These are phyloP conservation scores for Trichoderma lentiforme DNA, from an alignment of 2,329 filamentous ascomycete species.

Conservation along the genomic window DNA sequence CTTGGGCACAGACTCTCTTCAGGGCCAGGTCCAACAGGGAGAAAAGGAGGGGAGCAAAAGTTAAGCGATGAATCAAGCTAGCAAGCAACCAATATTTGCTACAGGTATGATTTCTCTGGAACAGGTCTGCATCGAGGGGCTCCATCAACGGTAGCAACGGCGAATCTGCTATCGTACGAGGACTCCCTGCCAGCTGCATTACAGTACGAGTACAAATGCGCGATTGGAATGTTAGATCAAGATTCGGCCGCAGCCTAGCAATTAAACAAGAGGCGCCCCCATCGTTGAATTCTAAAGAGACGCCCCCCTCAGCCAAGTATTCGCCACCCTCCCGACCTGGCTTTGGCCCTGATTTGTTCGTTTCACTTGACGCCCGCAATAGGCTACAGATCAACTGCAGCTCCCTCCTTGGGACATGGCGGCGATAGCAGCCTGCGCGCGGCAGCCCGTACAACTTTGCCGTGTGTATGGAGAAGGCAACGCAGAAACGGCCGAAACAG, in stretches of 20 bases:
- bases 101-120: background rate
- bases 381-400: background rate
- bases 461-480: background rate
- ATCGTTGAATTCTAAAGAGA: background rate
- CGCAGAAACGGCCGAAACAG: background rate
- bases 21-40: background rate
- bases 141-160: background rate
- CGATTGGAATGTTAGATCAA: conserved; percentile 2
- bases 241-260: background rate
- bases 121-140: background rate
- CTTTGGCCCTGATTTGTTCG: background rate
- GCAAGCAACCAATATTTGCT: background rate
- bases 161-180: background rate
- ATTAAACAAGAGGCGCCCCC: background rate
- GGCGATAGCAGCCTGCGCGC: background rate
- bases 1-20: background rate
- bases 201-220: background rate
- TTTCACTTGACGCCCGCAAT: conserved; percentile 15
- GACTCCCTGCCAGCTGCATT: background rate
- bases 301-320: background rate
- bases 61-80: background rate
- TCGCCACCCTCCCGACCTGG: background rate
- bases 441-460: background rate
- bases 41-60: background rate
- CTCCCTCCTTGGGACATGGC: background rate